A percentile compares a stretch with the other conserved stretches of the same genome.
phyloP scores from a whole-genome alignment of 495 filamentous ascomycete genomes.

The Talaromyces adpressus region DNA sequence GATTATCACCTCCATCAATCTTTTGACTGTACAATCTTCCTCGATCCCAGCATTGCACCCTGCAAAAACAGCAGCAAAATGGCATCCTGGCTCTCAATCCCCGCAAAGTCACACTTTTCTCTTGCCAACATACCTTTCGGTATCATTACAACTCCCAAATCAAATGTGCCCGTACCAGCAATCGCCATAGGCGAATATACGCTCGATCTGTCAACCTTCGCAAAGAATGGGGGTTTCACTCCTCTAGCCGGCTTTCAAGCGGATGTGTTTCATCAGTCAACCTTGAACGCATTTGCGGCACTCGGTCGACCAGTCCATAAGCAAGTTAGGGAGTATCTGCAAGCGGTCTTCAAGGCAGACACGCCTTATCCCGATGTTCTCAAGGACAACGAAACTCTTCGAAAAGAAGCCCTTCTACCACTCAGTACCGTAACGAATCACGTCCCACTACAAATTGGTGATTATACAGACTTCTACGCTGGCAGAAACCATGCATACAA shows the following conservation, averaged over 20 bases:
- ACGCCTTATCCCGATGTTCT: conserved; percentile 54
- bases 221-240: conserved; percentile 50
- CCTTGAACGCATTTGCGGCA: conserved; percentile 76
- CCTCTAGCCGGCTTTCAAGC: conserved; percentile 50
- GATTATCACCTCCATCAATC: background rate
- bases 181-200: conserved; percentile 72
- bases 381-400: conserved; percentile 47
- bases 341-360: conserved; percentile 57
- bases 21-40: background rate
- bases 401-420: conserved; percentile 46
- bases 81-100: conserved; percentile 62
- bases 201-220: conserved; percentile 66
- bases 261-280: conserved; percentile 58
- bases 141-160: conserved; percentile 59
- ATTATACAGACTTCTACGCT: conserved; percentile 98
- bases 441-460: conserved; percentile 81
- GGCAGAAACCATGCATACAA: conserved; percentile 83
- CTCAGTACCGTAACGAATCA: conserved; percentile 59
- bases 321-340: conserved; percentile 66
- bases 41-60: background rate
- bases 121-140: conserved; percentile 90
- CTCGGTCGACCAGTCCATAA: conserved; percentile 66
- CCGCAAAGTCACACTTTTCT: conserved; percentile 65
- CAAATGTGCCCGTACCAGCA: conserved; percentile 55
- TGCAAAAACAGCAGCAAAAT: conserved; percentile 27